Conservation (phyloP, 108 stramenopile genomes). For the Parmales sp. region DNA sequence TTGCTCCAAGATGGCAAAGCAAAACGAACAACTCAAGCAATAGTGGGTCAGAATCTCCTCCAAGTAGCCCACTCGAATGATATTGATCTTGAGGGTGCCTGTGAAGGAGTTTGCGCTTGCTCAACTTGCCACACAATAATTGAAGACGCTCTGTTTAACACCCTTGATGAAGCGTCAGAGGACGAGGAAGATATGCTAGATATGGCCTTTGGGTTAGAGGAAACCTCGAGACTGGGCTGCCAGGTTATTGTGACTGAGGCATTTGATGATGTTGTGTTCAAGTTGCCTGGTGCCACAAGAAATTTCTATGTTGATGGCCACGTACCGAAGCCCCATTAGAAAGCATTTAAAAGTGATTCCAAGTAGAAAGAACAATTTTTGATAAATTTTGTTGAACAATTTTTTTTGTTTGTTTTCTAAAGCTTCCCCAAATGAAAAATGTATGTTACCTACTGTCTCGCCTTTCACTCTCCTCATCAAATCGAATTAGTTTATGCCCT, state of each 20-base stretch:
- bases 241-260: constrained; percentile 69
- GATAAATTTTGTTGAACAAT: neutral
- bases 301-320: constrained; percentile 99
- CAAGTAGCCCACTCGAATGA: constrained; percentile 69
- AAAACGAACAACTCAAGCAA: constrained; percentile 29
- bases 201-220: constrained; percentile 90
- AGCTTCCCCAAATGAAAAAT: too few species aligned
- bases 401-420: neutral
- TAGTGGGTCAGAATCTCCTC: constrained; percentile 62
- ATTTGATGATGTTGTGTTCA: constrained; percentile 83
- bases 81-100: constrained; percentile 86
- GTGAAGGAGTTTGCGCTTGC: constrained; percentile 94
- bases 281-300: constrained; percentile 80
- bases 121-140: constrained; percentile 96
- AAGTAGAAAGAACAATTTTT: neutral
- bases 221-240: constrained; percentile 88
- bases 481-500: too few species aligned
- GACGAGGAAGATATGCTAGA: constrained; percentile 98
- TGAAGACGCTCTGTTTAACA: constrained; percentile 61
- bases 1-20: neutral
- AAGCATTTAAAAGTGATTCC: neutral
- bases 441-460: too few species aligned
- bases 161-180: constrained; percentile 50
- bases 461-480: too few species aligned
- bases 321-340: constrained; percentile 86